Percentiles rank a stretch among this genome's conserved stretches.
Conservation (phyloP, 306 rosid genomes). For the Carpinus fangiana region DNA sequence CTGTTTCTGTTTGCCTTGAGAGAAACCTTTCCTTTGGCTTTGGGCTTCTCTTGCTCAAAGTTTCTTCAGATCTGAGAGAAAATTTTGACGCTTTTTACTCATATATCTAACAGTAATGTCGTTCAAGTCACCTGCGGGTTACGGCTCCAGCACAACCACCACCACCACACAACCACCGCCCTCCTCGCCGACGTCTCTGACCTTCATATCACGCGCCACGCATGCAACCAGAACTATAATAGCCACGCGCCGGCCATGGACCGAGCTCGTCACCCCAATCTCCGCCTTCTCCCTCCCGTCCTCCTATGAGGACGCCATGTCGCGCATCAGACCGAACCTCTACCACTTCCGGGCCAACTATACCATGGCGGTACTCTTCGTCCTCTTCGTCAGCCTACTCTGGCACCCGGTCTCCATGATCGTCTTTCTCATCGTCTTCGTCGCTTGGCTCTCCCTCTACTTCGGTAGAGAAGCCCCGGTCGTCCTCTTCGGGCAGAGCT, state of each 20-base stretch:
- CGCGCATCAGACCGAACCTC: constrained; percentile 36
- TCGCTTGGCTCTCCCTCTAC: constrained; percentile 50
- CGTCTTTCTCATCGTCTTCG: constrained; percentile 36
- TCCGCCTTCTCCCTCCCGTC: constrained; percentile 33
- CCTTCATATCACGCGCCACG: constrained; percentile 35
- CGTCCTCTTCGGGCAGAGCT: constrained; percentile 19
- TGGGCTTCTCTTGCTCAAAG: neutral
- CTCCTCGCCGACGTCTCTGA: neutral
- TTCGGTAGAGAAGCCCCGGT: constrained; percentile 42
- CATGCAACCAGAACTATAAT: constrained; percentile 32
- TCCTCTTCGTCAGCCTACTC: constrained; percentile 51
- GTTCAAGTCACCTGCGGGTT: constrained; percentile 18
- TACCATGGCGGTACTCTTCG: constrained; percentile 42
- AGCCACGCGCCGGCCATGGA: constrained; percentile 52
- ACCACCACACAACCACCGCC: constrained; percentile 20
- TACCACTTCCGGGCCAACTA: constrained; percentile 51
- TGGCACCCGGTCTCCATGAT: constrained; percentile 61
- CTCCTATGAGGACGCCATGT: constrained; percentile 41
- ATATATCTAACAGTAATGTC: constrained; percentile 8
- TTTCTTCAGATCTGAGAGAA: neutral
- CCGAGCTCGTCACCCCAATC: constrained; percentile 34
- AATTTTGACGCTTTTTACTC: neutral
- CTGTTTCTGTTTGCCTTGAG: too few relatives aligned
- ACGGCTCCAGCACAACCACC: constrained; percentile 28
- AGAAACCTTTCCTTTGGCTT: neutral